phyloP scores from a whole-genome alignment of 805 yeast species.

The Saccharomycopsis sp. region DNA sequence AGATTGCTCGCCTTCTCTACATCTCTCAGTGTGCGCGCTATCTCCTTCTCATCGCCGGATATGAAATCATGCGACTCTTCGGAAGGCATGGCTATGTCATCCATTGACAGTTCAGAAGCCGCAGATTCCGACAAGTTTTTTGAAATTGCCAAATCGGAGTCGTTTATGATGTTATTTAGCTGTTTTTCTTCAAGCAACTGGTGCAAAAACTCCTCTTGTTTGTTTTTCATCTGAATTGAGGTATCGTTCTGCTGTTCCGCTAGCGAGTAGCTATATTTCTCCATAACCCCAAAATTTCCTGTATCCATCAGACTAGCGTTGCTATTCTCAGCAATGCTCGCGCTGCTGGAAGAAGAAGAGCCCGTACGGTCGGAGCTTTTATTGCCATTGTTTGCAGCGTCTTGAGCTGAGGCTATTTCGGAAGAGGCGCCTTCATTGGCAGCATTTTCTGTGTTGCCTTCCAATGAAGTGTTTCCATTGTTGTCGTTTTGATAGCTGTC shows the following conservation, averaged over 20 bases:
- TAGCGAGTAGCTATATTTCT: conserved; percentile 14
- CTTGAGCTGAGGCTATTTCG: no score
- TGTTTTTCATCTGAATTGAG: conserved; percentile 2
- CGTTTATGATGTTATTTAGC: not conserved
- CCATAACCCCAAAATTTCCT: conserved; percentile 15
- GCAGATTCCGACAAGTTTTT: not conserved
- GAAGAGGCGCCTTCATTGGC: not conserved
- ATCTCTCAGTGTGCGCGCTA: not conserved
- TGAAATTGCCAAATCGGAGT: not conserved
- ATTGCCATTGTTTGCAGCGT: not conserved
- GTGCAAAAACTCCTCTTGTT: conserved; percentile 1
- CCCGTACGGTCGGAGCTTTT: not conserved
- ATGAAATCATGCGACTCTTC: not conserved
- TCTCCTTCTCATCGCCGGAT: not conserved
- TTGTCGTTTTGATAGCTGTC: conserved; percentile 3
- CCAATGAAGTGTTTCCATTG: not conserved
- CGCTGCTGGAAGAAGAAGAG: no score
- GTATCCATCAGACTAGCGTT: not conserved
- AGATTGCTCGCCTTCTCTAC: not conserved
- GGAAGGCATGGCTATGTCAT: not conserved
- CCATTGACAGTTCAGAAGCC: not conserved
- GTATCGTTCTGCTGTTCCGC: conserved; percentile 16
- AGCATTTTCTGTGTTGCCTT: not conserved
- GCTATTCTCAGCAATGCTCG: not conserved
- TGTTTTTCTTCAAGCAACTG: not conserved